Evolutionary conservation across 1,284 basidiomycete species (phyloP), one percentile per base, ranked within the genome.

Genomic region (Cryptococcus jaspeensis): DNA sequence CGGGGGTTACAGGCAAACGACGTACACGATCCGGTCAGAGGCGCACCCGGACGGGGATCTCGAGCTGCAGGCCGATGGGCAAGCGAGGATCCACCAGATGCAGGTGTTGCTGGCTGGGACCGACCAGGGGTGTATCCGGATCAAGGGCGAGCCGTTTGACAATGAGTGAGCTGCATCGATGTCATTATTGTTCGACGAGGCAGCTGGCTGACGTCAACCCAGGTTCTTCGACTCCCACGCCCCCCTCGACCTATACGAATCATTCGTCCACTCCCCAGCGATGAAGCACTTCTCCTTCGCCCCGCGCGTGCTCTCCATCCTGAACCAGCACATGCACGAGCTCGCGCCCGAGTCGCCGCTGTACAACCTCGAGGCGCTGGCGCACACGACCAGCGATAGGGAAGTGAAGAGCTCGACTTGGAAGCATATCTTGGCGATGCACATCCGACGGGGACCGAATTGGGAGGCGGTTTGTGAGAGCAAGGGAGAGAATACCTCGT

Each of bases 401-500:
- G 50, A 50, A 3, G 51, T 58, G 18, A 66, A 55, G 37, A 55
- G 56, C 0, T 28, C 52, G 0, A 53, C 56, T n/a, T 74, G 70
- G 70, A 73, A 67, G 56, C 75, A 78, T 61, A 53, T 78, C 28
- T 58, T 78, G 39, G 74, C 72, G 16, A 47, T 78, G 52, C 74
- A 78, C 61, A 53, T 76, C 12, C 58, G 69, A 11, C 59, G 60
- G 40, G 70, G 70, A 0, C 53, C 59, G 16, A 65, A 60, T 6
- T 70, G 72, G 67, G 59, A 64, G 8, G 61, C 62, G 23, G 52
- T 59, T 1, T 78, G 76, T 42, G 54, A 61, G 11, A 62, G 69
- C 15, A 66, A 73, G 47, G 72, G 63, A 7, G 48, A 59, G 28
- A 47, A 62, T 12, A 51, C 60, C n/a, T 66, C 69, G 74, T 77